phyloP scores from a whole-genome alignment of 2,329 filamentous ascomycete species.

The Tolypocladium tundrense region DNA sequence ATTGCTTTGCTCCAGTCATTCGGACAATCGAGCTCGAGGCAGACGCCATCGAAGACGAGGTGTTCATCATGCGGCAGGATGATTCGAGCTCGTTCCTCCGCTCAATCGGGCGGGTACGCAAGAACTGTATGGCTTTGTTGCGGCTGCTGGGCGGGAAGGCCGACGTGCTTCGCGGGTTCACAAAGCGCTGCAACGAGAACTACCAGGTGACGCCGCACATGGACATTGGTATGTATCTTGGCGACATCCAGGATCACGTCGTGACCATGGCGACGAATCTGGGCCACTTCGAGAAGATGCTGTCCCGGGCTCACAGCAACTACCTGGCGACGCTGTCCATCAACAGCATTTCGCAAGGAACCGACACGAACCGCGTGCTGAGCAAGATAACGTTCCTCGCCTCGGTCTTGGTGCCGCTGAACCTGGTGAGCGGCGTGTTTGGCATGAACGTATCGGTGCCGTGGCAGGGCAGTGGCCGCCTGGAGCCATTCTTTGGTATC shows the following conservation, averaged over 20 bases:
- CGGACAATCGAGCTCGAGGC: constrained; percentile 78
- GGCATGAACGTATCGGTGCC: constrained; percentile 81
- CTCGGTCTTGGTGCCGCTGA: constrained; percentile 92
- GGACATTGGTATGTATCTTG: constrained; percentile 92
- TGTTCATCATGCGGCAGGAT: constrained; percentile 83
- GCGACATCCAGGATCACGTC: constrained; percentile 97
- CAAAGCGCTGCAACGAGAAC: constrained; percentile 96
- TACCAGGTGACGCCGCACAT: constrained; percentile 91
- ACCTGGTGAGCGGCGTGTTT: constrained; percentile 78
- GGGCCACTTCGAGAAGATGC: constrained; percentile 93
- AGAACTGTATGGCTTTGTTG: constrained; percentile 89
- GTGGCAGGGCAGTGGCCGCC: constrained; percentile 39
- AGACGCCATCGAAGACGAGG: constrained; percentile 88
- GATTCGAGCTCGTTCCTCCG: constrained; percentile 83
- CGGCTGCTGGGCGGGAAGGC: constrained; percentile 92
- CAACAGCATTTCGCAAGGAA: constrained; percentile 81
- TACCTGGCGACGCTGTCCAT: constrained; percentile 92
- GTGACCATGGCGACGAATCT: constrained; percentile 98
- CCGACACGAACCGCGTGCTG: constrained; percentile 76
- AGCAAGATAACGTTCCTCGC: constrained; percentile 93
- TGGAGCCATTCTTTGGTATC: constrained; percentile 45
- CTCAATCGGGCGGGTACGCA: constrained; percentile 80
- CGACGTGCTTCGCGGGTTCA: constrained; percentile 96
- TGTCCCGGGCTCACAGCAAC: constrained; percentile 87
- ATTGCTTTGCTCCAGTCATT: constrained; percentile 86